A percentile compares a stretch with the other conserved stretches of the same genome.
These are phyloP conservation scores for Tylopilus sp. DNA, from an alignment of 1,284 basidiomycete genomes.

Conservation along the genomic window DNA sequence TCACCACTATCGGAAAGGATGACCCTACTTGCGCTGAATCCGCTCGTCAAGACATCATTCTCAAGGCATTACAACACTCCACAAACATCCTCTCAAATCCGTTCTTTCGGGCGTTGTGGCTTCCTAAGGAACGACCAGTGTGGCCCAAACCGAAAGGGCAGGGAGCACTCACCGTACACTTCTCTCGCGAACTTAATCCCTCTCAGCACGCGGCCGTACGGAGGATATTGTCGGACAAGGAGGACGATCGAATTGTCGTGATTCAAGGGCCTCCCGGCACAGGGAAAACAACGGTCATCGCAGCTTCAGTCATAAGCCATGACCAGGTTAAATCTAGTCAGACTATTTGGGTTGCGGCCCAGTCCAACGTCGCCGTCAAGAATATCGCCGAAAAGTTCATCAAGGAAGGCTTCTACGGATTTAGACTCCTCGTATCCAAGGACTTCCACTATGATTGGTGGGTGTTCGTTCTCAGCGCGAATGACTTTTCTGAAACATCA, in stretches of 20 bases:
- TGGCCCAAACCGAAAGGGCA: slow-evolving; percentile 13
- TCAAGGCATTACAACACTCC: slow-evolving; percentile 38
- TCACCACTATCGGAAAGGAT: slow-evolving; percentile 48
- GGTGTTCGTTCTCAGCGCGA: slow-evolving; percentile 16
- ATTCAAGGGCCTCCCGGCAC: slow-evolving; percentile 60
- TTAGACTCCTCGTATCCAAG: slow-evolving; percentile 44
- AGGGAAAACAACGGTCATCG: slow-evolving; percentile 38
- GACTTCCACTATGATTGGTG: slow-evolving; percentile 59
- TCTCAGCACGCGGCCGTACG: slow-evolving; percentile 43
- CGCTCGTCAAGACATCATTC: slow-evolving; percentile 36
- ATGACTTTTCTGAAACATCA: slow-evolving; percentile 6
- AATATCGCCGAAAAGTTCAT: slow-evolving; percentile 52
- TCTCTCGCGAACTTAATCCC: slow-evolving; percentile 30
- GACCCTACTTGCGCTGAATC: slow-evolving; percentile 43
- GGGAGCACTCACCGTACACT: slow-evolving; percentile 3
- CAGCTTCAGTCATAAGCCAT: slow-evolving; percentile 49
- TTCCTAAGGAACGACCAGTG: slow-evolving; percentile 17
- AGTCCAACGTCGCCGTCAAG: slow-evolving; percentile 61
- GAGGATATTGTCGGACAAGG: slow-evolving; percentile 36
- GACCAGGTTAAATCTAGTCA: slow-evolving; percentile 21
- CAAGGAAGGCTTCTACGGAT: slow-evolving; percentile 36
- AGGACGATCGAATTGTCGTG: slow-evolving; percentile 47
- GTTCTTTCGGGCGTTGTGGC: slow-evolving; percentile 49
- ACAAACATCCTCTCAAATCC: slow-evolving; percentile 39
- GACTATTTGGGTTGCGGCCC: slow-evolving; percentile 67